Evolutionary conservation across 2,329 filamentous ascomycete genomes (phyloP).

Genomic region (Diaporthe humulicola): DNA sequence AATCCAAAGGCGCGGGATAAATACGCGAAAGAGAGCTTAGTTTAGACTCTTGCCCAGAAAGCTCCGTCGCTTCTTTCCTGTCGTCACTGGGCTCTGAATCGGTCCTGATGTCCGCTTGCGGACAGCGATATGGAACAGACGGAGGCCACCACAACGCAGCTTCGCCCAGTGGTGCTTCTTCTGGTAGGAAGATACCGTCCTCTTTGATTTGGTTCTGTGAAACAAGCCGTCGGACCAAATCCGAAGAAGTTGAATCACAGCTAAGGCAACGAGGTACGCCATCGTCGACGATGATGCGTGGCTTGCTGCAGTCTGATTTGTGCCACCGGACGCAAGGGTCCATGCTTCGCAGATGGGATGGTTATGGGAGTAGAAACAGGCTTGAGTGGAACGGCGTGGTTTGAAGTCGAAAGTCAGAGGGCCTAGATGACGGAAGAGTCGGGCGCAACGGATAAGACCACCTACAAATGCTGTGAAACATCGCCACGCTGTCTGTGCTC

Average conservation of each 20-base stretch:
- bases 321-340: not conserved
- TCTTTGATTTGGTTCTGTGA: not conserved
- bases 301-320: not conserved
- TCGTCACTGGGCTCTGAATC: not conserved
- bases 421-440: not conserved
- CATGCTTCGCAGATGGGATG: not conserved
- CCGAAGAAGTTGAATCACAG: not conserved
- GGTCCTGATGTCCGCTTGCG: not conserved
- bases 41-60: not conserved
- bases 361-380: no score
- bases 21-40: not conserved
- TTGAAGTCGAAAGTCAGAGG: not conserved
- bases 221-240: not conserved
- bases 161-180: not conserved
- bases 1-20: not conserved
- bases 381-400: not conserved
- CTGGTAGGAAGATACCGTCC: not conserved
- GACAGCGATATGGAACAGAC: not conserved
- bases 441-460: no score
- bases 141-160: conserved; percentile 1
- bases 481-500: not conserved
- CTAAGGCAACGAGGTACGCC: not conserved
- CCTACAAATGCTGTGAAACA: not conserved
- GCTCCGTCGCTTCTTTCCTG: no score
- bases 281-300: not conserved